phyloP scores from a whole-genome alignment of 306 rosid species.

The Dalbergia oliveri region DNA sequence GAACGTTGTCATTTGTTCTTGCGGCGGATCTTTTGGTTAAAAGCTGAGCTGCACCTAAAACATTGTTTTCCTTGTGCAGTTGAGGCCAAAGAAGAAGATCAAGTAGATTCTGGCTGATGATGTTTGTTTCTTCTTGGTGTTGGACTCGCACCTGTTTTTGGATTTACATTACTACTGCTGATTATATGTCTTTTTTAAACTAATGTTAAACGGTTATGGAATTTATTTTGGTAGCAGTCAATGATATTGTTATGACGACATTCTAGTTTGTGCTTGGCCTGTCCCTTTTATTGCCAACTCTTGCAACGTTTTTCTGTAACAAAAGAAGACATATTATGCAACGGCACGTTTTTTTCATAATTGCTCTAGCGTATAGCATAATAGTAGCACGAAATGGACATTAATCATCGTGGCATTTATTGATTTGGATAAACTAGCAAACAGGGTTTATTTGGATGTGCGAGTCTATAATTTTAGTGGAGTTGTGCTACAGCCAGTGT shows the following conservation, averaged over 20 bases:
- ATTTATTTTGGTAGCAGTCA: not conserved
- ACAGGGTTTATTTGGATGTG: too few relatives aligned
- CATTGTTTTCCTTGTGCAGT: conserved; percentile 48
- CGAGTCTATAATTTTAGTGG: too few relatives aligned
- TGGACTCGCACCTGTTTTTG: not conserved
- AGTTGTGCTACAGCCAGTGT: too few relatives aligned
- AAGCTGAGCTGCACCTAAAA: not conserved
- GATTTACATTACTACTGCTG: not conserved
- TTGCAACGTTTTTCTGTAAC: not conserved
- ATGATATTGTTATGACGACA: conserved; percentile 1
- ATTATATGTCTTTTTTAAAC: not conserved
- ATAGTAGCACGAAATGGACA: not conserved
- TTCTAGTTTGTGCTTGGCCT: not conserved
- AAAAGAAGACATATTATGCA: not conserved
- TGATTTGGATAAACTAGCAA: too few relatives aligned
- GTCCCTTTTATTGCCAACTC: too few relatives aligned
- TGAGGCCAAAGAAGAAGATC: conserved; percentile 96
- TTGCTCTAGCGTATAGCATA: not conserved
- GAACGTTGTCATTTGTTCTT: accelerated
- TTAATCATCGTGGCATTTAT: not conserved
- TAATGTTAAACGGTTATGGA: not conserved
- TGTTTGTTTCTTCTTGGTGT: not conserved
- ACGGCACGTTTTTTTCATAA: too few relatives aligned
- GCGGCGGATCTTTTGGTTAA: too few relatives aligned
- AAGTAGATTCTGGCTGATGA: conserved; percentile 54